Conservation (phyloP, 345 rosid genomes). For the Pelargonium nanum region DNA sequence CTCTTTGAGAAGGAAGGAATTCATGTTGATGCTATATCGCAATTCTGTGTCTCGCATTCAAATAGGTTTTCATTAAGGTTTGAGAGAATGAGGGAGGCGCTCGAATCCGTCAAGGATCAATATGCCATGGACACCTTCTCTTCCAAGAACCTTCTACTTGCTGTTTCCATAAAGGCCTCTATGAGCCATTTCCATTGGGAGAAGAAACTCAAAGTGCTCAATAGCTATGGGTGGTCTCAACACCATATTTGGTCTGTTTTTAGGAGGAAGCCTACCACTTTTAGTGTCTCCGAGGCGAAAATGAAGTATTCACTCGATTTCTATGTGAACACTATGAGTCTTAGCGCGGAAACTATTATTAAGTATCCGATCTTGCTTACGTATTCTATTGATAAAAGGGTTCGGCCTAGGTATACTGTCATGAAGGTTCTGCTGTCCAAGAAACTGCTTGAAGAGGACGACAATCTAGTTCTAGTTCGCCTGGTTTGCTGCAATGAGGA, state of each 20-base stretch:
- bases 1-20: neutral
- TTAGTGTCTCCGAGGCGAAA: constrained; percentile 23
- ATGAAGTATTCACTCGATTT: constrained; percentile 3
- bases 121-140: too few relatives aligned
- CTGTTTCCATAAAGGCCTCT: neutral
- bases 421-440: neutral
- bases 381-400: neutral
- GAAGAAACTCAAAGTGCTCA: neutral
- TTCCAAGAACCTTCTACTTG: too few relatives aligned
- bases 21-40: neutral
- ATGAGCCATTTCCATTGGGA: neutral
- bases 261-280: constrained; percentile 22
- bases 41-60: neutral
- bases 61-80: too few relatives aligned
- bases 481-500: neutral
- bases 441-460: neutral
- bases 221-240: constrained; percentile 6
- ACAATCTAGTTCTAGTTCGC: too few relatives aligned
- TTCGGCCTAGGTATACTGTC: neutral
- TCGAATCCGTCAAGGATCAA: too few relatives aligned
- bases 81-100: too few relatives aligned
- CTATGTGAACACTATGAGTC: neutral
- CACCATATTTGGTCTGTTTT: constrained; percentile 2
- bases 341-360: neutral
- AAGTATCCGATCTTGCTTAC: neutral